These are phyloP conservation scores for Centaurea solstitialis DNA, from an alignment of 129 eudicot species.

Conservation along the genomic window DNA sequence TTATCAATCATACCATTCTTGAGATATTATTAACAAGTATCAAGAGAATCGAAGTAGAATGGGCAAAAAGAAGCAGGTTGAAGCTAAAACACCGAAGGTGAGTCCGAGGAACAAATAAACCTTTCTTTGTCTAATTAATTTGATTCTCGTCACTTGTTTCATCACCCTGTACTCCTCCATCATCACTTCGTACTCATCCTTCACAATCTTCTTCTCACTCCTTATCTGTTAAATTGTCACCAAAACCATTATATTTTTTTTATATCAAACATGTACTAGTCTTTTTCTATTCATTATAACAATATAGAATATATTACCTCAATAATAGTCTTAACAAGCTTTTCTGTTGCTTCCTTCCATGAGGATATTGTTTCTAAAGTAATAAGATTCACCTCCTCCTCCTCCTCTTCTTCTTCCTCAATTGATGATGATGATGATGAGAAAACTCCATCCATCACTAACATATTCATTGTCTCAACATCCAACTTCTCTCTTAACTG, in stretches of 20 bases:
- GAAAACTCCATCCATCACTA: conserved; percentile 60
- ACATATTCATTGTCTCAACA: conserved; percentile 54
- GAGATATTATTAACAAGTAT: not conserved
- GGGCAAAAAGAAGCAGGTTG: not conserved
- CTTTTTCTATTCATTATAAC: not conserved
- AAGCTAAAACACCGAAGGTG: not conserved
- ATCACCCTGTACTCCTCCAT: not conserved
- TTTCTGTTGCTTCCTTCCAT: conserved; percentile 51
- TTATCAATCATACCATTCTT: too few species aligned
- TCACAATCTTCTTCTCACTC: not conserved
- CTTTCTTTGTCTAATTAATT: not conserved
- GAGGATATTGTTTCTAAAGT: conserved; percentile 53
- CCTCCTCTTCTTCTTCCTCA: conserved; percentile 53
- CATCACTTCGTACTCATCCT: not conserved
- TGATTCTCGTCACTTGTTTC: not conserved
- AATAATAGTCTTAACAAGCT: conserved; percentile 45
- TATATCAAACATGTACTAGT: not conserved
- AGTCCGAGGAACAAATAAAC: not conserved
- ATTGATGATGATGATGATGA: conserved; percentile 21
- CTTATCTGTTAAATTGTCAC: not conserved
- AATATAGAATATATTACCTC: conserved; percentile 40
- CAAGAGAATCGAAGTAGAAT: not conserved
- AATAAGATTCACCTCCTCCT: conserved; percentile 32
- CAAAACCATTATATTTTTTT: not conserved
- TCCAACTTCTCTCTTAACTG: conserved; percentile 67